Evolutionary conservation across 345 rosid species (phyloP).

Genomic region (Rubroshorea leprosula): DNA sequence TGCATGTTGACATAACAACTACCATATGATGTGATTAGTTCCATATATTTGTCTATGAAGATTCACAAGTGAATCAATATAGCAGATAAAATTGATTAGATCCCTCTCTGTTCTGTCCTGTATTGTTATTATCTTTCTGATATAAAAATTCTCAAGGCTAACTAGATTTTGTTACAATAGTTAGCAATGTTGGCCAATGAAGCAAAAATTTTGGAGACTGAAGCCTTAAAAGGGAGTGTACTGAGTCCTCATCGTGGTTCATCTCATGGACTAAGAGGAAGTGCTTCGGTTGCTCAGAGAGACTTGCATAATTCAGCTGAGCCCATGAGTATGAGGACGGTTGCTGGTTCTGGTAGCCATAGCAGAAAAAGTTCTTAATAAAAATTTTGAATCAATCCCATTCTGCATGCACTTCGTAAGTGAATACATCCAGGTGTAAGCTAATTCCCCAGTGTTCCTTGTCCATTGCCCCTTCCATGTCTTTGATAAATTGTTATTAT

Average conservation of each 20-base stretch:
- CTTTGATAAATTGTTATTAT: no score
- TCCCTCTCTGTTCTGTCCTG: neutral
- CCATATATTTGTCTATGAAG: neutral
- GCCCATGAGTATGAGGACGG: conserved; percentile 20
- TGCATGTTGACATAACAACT: no score
- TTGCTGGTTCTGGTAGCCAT: conserved; percentile 40
- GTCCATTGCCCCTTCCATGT: no score
- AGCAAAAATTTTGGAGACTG: conserved; percentile 58
- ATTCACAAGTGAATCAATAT: neutral
- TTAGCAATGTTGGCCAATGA: conserved; percentile 52
- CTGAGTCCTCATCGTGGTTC: conserved; percentile 28
- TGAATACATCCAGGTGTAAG: neutral
- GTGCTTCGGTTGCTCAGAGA: conserved; percentile 27
- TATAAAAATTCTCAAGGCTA: neutral
- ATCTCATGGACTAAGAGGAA: conserved; percentile 31
- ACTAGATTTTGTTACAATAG: conserved; percentile 31
- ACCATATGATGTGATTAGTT: neutral
- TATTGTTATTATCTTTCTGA: neutral
- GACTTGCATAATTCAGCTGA: conserved; percentile 33
- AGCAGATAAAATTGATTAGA: neutral
- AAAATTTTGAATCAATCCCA: conserved; percentile 7
- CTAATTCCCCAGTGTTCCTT: no score
- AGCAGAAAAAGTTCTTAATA: conserved; percentile 46
- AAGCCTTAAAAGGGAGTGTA: conserved; percentile 35
- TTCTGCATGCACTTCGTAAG: conserved; percentile 22